These are phyloP conservation scores for Vaccinium vitisidaea DNA, from an alignment of 148 eudicot genomes.

Conservation along the genomic window DNA sequence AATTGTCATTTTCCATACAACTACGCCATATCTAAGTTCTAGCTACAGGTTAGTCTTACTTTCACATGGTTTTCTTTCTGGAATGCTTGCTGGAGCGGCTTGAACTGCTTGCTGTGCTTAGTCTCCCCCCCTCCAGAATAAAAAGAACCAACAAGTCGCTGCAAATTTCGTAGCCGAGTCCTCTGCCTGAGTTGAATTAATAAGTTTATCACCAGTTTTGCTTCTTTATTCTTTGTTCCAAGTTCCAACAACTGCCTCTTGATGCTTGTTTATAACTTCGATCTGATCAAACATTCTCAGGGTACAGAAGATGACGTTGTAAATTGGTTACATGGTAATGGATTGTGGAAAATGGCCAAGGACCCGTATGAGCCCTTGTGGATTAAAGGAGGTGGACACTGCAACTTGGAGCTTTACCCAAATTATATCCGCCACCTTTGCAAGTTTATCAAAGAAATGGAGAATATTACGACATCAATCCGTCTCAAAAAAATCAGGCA, in stretches of 20 bases:
- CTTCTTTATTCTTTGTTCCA: not conserved
- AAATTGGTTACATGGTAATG: constrained; percentile 83
- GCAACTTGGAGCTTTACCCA: constrained; percentile 95
- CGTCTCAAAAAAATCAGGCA: constrained; percentile 70
- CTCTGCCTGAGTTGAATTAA: not conserved
- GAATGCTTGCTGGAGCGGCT: not conserved
- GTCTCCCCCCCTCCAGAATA: not conserved
- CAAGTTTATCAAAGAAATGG: constrained; percentile 84
- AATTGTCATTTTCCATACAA: not conserved
- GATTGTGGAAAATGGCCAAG: constrained; percentile 77
- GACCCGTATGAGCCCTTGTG: constrained; percentile 96
- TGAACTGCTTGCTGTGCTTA: constrained; percentile 7
- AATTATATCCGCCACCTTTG: constrained; percentile 94
- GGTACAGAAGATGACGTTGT: constrained; percentile 99
- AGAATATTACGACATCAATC: constrained; percentile 63
- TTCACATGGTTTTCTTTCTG: not conserved
- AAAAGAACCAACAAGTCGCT: not conserved
- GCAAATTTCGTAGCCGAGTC: not conserved
- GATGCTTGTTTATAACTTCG: not conserved
- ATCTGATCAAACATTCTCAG: constrained; percentile 33
- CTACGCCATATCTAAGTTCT: not conserved
- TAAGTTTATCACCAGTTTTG: not conserved
- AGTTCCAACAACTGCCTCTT: not conserved
- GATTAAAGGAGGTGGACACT: constrained; percentile 99
- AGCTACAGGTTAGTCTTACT: not conserved